Base-by-base conservation (phyloP, 805 yeast species). In the Clavispora carvajalis region DNA sequence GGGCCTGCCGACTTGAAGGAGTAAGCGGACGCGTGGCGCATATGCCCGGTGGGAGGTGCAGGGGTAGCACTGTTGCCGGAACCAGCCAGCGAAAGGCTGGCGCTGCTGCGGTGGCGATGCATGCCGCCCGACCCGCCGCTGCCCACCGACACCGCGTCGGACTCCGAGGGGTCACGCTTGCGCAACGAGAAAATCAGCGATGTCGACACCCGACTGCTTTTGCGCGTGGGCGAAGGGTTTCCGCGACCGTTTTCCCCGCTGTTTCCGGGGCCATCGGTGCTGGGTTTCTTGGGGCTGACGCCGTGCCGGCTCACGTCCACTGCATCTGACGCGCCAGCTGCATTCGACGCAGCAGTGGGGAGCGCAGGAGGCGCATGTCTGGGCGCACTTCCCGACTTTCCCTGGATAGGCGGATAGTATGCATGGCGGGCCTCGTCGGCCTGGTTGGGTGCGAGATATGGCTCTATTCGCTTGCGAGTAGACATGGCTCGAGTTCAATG, bases 21-120 rank as follows among this genome's bases (percentile, higher is more conserved):
- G 48, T 63, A 68, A 2, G 70, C 53, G 16, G 71, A 65, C n/a
- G 69, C 65, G 25, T 65, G 66, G 41, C 46, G 56, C n/a, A 69
- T 60, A 37, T 44, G 53, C 6, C 65, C 49, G 11, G 60, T 43
- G 40, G 60, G 69, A 8, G 57, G 41, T 10, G 55, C 53, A 17
- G 68, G 67, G 38, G 43, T 56, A 12, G 59, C 45, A 24, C 35
- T 22, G 24, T 18, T 16, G 29, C 22, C 35, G 7, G 40, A 37
- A 6, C 40, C 40, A 26, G 34, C 21, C 13, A 45, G 41, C 11
- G 38, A 39, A 16, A 43, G 29, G 23, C 41, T 35, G 26, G 40
- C 39, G 33, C 34, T 33, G 22, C 45, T 34, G 34, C 40, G 41
- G 38, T 36, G 38, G 18, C 49, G 47, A 19, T 34, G 40, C 28